phyloP scores from a whole-genome alignment of 805 yeast species.

The Wickerhamomyces bisporus region DNA sequence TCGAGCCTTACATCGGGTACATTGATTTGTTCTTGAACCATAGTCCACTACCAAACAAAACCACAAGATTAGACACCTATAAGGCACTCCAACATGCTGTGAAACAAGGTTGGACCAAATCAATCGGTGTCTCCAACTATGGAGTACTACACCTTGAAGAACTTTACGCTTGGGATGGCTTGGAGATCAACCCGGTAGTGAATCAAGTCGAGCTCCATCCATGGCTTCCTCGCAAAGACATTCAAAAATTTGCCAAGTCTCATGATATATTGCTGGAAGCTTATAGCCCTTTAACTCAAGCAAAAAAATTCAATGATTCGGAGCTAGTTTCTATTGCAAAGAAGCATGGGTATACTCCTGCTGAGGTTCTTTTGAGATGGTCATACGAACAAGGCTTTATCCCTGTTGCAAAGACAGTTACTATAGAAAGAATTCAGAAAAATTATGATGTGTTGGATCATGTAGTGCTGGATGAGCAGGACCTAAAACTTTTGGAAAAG shows the following conservation, averaged over 20 bases:
- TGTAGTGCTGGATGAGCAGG: slow-evolving; percentile 19
- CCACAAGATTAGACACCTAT: slow-evolving; percentile 55
- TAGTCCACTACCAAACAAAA: slow-evolving; percentile 49
- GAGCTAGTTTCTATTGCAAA: slow-evolving; percentile 17
- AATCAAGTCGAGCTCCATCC: slow-evolving; percentile 50
- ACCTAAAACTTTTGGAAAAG: slow-evolving; percentile 12
- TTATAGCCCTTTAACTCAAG: slow-evolving; percentile 20
- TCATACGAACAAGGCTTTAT: slow-evolving; percentile 20
- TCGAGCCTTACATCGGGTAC: slow-evolving; percentile 54
- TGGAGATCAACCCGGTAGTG: slow-evolving; percentile 58
- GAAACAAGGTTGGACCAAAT: slow-evolving; percentile 49
- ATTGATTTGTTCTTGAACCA: slow-evolving; percentile 70
- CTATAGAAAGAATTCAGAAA: slow-evolving; percentile 11
- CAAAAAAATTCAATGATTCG: slow-evolving; percentile 17
- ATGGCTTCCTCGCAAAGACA: slow-evolving; percentile 22
- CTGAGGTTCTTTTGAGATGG: slow-evolving; percentile 19
- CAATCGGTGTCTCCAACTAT: slow-evolving; percentile 77
- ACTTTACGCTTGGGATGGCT: slow-evolving; percentile 50
- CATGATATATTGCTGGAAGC: slow-evolving; percentile 18
- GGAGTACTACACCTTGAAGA: slow-evolving; percentile 63
- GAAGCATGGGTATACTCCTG: slow-evolving; percentile 16
- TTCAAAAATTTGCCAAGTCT: slow-evolving; percentile 18
- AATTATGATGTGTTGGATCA: slow-evolving; percentile 21
- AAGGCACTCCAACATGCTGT: slow-evolving; percentile 72
- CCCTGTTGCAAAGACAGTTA: slow-evolving; percentile 18